phyloP scores from a whole-genome alignment of 1,139 yeast species.

The Hansenula sp. region DNA sequence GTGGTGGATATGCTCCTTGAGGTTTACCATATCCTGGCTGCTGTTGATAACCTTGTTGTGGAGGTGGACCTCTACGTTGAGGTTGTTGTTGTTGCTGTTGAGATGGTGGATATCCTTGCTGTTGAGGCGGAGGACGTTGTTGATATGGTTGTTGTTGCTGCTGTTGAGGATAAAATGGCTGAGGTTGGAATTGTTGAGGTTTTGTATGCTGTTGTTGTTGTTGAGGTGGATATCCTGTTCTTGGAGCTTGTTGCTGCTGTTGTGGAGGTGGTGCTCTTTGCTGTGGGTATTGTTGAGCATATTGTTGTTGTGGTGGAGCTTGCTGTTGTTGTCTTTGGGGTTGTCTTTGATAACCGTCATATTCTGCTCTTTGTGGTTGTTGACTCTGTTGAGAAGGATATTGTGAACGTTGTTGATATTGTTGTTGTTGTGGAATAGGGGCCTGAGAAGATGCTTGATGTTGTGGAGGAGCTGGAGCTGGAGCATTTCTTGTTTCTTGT shows the following conservation, averaged over 20 bases:
- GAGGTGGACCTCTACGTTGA: slow-evolving; percentile 1
- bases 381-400: not conserved
- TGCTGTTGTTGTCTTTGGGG: no score
- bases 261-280: slow-evolving; percentile 3
- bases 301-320: not conserved
- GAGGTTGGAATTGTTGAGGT: slow-evolving; percentile 1
- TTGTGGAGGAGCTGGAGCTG: slow-evolving; percentile 6
- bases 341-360: no score
- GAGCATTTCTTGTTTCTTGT: slow-evolving; percentile 8
- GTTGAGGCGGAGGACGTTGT: slow-evolving; percentile 4
- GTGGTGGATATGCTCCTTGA: not conserved
- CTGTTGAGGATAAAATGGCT: slow-evolving; percentile 1
- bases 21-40: not conserved
- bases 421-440: not conserved
- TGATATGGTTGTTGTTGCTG: slow-evolving; percentile 3
- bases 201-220: not conserved
- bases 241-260: slow-evolving; percentile 3
- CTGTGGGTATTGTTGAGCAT: not conserved
- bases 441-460: slow-evolving; percentile 1
- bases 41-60: not conserved
- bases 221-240: not conserved
- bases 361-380: no score
- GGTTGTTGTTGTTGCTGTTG: slow-evolving; percentile 3
- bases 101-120: slow-evolving; percentile 4
- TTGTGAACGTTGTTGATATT: not conserved